These are phyloP conservation scores for Exobasidium rhododendri DNA, from an alignment of 1,284 basidiomycete species.

Conservation along the genomic window DNA sequence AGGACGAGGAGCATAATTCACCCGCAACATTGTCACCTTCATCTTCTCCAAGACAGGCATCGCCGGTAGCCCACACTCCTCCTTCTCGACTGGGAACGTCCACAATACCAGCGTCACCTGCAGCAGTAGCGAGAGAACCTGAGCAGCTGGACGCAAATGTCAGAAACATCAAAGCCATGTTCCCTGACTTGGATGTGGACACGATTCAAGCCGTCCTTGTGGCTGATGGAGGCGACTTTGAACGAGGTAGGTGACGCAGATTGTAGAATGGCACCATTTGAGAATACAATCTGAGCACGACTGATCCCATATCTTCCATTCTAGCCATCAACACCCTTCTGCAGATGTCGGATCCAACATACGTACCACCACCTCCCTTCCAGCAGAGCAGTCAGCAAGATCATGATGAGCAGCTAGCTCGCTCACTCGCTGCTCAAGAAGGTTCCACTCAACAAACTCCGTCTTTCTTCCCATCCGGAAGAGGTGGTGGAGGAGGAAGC, in stretches of 20 bases:
- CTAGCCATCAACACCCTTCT: slow-evolving; percentile 36
- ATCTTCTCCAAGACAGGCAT: background rate
- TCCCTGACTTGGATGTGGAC: slow-evolving; percentile 40
- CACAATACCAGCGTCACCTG: background rate
- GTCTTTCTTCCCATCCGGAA: slow-evolving; percentile 21
- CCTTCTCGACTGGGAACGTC: background rate
- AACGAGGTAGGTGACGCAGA: slow-evolving; percentile 20
- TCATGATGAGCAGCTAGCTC: slow-evolving; percentile 36
- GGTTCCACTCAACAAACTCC: slow-evolving; percentile 25
- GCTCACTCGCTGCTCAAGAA: slow-evolving; percentile 34
- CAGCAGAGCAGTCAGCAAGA: slow-evolving; percentile 26
- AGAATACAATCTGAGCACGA: background rate
- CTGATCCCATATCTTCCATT: background rate
- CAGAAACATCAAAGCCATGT: slow-evolving; percentile 38
- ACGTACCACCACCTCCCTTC: slow-evolving; percentile 21
- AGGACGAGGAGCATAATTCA: background rate
- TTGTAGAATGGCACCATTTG: background rate
- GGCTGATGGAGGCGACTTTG: slow-evolving; percentile 34
- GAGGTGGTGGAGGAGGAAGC: background rate
- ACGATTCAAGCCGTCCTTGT: slow-evolving; percentile 38
- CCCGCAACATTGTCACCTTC: slow-evolving; percentile 8
- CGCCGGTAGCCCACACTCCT: background rate
- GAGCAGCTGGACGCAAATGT: slow-evolving; percentile 23
- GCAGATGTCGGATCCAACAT: slow-evolving; percentile 44
- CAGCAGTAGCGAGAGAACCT: background rate